A percentile compares a stretch with the other conserved stretches of the same genome.
Conservation (phyloP, 2,329 filamentous ascomycete genomes). For the Aspergillus sp. region DNA sequence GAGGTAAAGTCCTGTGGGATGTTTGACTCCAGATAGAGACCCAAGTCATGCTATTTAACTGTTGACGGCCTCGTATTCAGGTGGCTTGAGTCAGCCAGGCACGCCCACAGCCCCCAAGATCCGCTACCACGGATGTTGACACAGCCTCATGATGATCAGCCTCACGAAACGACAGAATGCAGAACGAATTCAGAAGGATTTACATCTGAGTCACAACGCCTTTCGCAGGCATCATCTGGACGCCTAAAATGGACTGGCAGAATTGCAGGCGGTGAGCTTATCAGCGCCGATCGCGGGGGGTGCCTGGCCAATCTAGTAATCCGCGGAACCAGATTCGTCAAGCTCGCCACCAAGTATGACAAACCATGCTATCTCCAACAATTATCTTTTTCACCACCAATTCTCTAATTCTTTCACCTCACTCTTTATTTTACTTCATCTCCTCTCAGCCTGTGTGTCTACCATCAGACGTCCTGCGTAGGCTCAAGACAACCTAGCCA, state of each 20-base stretch:
- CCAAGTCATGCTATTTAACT: too few species aligned
- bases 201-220: not conserved
- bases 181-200: too few species aligned
- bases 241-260: conserved; percentile 1
- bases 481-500: not conserved
- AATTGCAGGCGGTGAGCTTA: conserved; percentile 28
- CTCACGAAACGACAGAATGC: too few species aligned
- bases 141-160: too few species aligned
- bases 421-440: conserved; percentile 1
- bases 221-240: not conserved
- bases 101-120: too few species aligned
- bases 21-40: too few species aligned
- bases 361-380: conserved; percentile 23
- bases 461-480: not conserved
- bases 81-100: too few species aligned
- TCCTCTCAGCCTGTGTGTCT: not conserved
- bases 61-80: too few species aligned
- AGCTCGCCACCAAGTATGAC: conserved; percentile 32
- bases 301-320: conserved; percentile 3
- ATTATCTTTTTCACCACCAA: conserved; percentile 5
- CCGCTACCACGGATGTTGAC: too few species aligned
- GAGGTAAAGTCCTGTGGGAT: too few species aligned
- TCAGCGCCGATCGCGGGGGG: conserved; percentile 23
- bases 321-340: conserved; percentile 5
- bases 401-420: not conserved